Base-by-base conservation (phyloP, 2,329 filamentous ascomycete species). In the Huntiella decipiens region DNA sequence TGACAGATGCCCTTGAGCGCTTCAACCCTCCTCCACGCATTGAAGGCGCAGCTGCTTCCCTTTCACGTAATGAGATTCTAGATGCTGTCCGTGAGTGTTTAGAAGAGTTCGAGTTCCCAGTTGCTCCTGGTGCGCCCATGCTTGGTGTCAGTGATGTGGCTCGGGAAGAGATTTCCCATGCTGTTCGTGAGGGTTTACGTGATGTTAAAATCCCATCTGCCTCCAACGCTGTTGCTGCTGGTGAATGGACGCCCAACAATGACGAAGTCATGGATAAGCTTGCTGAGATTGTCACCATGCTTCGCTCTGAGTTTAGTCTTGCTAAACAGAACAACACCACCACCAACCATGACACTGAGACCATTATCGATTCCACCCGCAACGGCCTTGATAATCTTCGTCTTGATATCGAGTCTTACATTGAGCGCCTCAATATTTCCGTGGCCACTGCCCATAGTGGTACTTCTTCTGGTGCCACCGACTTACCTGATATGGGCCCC, bases 301-400 rank as follows among this genome's bases (percentile, higher is more conserved):
- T 80, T 62, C 68, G 65, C 34, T 62, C 66, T 1, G 75, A 79
- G 55, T 76, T 80, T 57, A 67, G 65, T 74, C 0, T 69, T 77
- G 70, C 73, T 8, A 86, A 87, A 58, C 74, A 88, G 54, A 88
- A 85, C 53, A 79, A 84, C 15, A 75, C 82, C 3, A 79, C 81
- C 51, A 83, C 77, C 53, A 83, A 81, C 36, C 73, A 77, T 48
- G 84, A 91, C 57, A 88, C 85, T 0, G 86, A 94, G 58, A 84
- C 94, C 58, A 77, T 93, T 10, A 67, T 95, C 4, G 83, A 91
- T 58, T 82, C 85, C 1, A 79, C 92, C 38, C 88, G 85, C 53
- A 84, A 93, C 56, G 86, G 86, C 0, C 70, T 94, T 11, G 85
- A 93, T 53, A 79, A 74, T 53, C 71, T 96, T 5, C 77, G 85